Conservation (phyloP, 2,329 filamentous ascomycete genomes). For the Lecanicillium sp. region DNA sequence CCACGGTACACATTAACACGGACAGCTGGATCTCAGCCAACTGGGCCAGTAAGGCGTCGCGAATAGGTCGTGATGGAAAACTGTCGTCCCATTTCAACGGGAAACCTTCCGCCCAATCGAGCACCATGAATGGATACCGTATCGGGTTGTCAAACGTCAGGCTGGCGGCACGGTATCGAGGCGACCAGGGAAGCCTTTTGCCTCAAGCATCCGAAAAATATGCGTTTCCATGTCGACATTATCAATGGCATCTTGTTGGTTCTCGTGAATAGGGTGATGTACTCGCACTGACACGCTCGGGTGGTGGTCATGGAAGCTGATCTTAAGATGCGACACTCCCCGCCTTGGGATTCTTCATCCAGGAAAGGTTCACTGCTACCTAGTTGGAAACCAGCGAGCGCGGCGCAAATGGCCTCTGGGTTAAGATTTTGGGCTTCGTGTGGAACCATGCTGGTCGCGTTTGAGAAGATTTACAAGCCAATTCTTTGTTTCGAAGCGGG, state of each 20-base stretch:
- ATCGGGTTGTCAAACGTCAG: constrained; percentile 3
- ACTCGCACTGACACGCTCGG: constrained; percentile 3
- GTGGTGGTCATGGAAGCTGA: constrained; percentile 2
- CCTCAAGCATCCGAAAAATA: neutral
- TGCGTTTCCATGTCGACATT: constrained; percentile 1
- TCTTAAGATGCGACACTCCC: constrained; percentile 3
- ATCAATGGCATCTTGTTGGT: neutral
- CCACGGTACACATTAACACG: neutral
- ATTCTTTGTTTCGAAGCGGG: neutral
- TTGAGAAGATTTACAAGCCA: constrained; percentile 1
- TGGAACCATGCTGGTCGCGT: neutral
- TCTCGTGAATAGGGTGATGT: neutral
- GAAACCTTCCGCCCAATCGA: constrained; percentile 1
- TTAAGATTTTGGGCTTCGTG: constrained; percentile 1
- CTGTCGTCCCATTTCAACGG: neutral
- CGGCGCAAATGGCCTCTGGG: constrained; percentile 5
- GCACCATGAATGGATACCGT: constrained; percentile 2
- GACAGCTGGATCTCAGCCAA: neutral
- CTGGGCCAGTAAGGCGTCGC: neutral
- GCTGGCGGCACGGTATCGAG: neutral
- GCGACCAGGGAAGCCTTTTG: constrained; percentile 2
- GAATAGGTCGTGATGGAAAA: neutral
- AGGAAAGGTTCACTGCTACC: constrained; percentile 5
- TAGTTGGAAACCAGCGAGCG: neutral
- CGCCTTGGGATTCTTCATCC: constrained; percentile 1